Evolutionary conservation across 495 filamentous ascomycete genomes (phyloP), one percentile per base, ranked within the genome.

Genomic region (Melanomma pulvis-pyrius): DNA sequence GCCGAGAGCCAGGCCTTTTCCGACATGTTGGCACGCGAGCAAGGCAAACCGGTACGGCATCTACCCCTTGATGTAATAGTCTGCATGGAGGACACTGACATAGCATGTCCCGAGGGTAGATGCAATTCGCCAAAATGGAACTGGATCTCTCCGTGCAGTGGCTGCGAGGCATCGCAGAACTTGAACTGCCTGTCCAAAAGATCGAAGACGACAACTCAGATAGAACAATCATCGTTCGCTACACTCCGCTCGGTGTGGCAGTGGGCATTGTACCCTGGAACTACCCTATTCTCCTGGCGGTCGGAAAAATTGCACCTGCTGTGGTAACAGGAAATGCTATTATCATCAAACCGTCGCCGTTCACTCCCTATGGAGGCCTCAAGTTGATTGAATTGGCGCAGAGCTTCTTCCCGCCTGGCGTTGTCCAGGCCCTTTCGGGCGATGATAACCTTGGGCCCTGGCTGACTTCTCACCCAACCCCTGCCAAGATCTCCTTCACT

Each of bases 351-450:
- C 79, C 80, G 26, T 80, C 85, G 0, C 83, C 86, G 0, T 88
- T 82, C 72, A 87, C 86, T 0, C 87, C 87, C 0, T 88, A 89
- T 77, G 81, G 81, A 53, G 81, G 75, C 25, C 76, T 87, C 57
- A 87, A 87, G 63, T 79, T 86, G 52, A 80, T 69, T 51, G 86
- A 89, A 71, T 74, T 89, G 6, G 82, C 74, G 15, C 76, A 78
- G 30, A 71, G 73, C 0, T 74, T 84, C 58, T 81, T 88, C 49
- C 87, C 87, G 0, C 82, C 83, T 0, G 87, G 87, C 44, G 62
- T 65, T 12, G 8, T 90, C 19, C 86, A 88, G 65, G 84, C 76
- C 13, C 69, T 90, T 32, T 85, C 82, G 69, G 87, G 87, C 19
- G 68, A 71, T 36, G 72, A 73, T 59, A 66, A 67, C 22, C 70